A percentile compares a stretch with the other conserved stretches of the same genome.
phyloP scores from a whole-genome alignment of 169 alveolate species.

The Cryptosporidium xiaoi region DNA sequence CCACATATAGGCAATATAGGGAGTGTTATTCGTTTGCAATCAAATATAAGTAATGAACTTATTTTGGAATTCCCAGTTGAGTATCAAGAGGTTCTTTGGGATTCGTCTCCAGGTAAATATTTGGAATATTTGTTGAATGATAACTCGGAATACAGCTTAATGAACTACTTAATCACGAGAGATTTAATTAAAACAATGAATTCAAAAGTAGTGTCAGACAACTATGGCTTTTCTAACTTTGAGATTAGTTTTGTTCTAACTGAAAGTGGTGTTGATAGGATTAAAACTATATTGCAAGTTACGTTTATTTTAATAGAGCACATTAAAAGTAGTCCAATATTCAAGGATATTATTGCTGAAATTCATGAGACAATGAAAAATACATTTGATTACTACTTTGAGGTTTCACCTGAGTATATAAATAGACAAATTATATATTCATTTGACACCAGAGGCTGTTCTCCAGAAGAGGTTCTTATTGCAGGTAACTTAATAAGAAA shows the following conservation, averaged over 20 bases:
- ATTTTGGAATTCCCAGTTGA: conserved; percentile 55
- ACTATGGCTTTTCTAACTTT: conserved; percentile 28
- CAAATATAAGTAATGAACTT: conserved; percentile 9
- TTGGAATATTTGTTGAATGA: conserved; percentile 37
- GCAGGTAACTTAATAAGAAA: conserved; percentile 28
- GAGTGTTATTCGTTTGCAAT: background rate
- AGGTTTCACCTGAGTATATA: conserved; percentile 32
- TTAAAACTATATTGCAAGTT: conserved; percentile 19
- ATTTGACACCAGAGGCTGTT: conserved; percentile 44
- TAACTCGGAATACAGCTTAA: conserved; percentile 16
- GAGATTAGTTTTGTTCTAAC: conserved; percentile 37
- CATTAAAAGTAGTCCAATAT: conserved; percentile 18
- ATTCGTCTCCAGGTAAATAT: conserved; percentile 25
- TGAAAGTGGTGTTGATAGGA: conserved; percentile 14
- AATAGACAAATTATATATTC: conserved; percentile 15
- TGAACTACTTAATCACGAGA: background rate
- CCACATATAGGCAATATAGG: conserved; percentile 44
- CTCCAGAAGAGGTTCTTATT: conserved; percentile 59
- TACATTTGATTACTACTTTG: conserved; percentile 37
- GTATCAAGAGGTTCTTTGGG: conserved; percentile 60
- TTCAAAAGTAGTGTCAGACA: conserved; percentile 2
- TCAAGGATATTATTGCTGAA: background rate
- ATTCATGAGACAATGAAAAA: conserved; percentile 16
- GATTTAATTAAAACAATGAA: conserved; percentile 32
- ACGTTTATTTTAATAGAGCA: conserved; percentile 30